Evolutionary conservation across 2,329 filamentous ascomycete species (phyloP), one percentile per base, ranked within the genome.

Genomic region (Calonectria henricotiae): DNA sequence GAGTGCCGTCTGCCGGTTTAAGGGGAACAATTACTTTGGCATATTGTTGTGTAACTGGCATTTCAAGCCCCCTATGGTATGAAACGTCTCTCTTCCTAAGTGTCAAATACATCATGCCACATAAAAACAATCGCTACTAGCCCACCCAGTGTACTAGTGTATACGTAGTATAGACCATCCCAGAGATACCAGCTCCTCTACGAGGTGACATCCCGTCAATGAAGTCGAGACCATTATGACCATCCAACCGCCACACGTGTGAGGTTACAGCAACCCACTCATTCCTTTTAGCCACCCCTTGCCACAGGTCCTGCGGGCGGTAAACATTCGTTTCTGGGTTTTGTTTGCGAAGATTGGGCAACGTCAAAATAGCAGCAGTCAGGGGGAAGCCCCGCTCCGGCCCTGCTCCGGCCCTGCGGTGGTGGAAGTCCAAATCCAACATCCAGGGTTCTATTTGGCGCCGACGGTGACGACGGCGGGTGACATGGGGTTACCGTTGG

Each of bases 401-500:
- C 62, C 62, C 62, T 69, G 67, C 62, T 55, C 9, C n/a, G 39
- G 54, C 62, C 62, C 62, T 69, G 62, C 58, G 54, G 51, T 65
- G 49, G 43, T 39, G 44, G 35, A 51, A 65, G 67, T 35, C 20
- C 32, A 32, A 41, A 61, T 62, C 55, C 20, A 54, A 47, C 35
- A 35, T 47, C 62, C 67, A 64, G 47, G 66, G 61, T 43, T 54
- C 47, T 55, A 46, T 43, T 62, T 65, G 67, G 64, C 67, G 67
- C 67, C 65, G 62, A 69, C 67, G 67, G 67, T 69, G 67, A 62
- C 49, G 62, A 64, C 39, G 37, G 62, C 54, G 67, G 62, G 64
- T 69, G 67, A 58, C 67, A 65, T 65, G 67, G 67, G 67, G 37
- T 63, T 62, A 41, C 55, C 67, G 62, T 62, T 66, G 62, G 62